Evolutionary conservation across 1,139 yeast species (phyloP).

Genomic region (Protomyces inundatus): DNA sequence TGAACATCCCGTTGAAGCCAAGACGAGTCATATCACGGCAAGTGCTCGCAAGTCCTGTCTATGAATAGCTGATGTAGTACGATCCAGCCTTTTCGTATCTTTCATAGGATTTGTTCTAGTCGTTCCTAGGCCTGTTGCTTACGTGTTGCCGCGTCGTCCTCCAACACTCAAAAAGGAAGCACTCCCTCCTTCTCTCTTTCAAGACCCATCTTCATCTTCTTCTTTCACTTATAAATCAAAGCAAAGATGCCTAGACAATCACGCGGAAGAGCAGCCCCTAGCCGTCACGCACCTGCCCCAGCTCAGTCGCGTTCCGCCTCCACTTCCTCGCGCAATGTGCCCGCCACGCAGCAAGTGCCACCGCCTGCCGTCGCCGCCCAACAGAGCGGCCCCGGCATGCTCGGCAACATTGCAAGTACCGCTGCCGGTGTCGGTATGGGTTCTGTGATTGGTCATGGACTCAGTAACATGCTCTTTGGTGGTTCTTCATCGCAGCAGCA

Average conservation of each 20-base stretch:
- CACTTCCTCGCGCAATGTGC: slow-evolving; percentile 50
- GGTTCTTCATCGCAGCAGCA: slow-evolving; percentile 55
- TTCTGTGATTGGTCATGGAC: slow-evolving; percentile 93
- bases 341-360: slow-evolving; percentile 38
- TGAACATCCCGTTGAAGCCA: no score
- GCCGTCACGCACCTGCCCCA: slow-evolving; percentile 51
- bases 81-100: no score
- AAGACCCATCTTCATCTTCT: not conserved
- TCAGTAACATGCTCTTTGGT: slow-evolving; percentile 83
- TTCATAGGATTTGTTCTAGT: no score
- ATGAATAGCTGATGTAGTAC: no score
- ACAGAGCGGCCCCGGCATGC: slow-evolving; percentile 76
- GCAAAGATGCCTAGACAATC: slow-evolving; percentile 53
- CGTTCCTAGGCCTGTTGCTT: no score
- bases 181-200: no score
- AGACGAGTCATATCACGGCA: no score
- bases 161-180: no score
- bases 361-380: slow-evolving; percentile 45
- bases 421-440: slow-evolving; percentile 99
- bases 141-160: no score
- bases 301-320: slow-evolving; percentile 72
- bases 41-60: no score
- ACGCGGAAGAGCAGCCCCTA: slow-evolving; percentile 34
- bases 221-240: not conserved
- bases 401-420: slow-evolving; percentile 79